Percentiles rank a stretch among this genome's conserved stretches.
Evolutionary conservation across 352 stramenopile genomes (phyloP).

Genomic region (Phytophthora agathidicida): DNA sequence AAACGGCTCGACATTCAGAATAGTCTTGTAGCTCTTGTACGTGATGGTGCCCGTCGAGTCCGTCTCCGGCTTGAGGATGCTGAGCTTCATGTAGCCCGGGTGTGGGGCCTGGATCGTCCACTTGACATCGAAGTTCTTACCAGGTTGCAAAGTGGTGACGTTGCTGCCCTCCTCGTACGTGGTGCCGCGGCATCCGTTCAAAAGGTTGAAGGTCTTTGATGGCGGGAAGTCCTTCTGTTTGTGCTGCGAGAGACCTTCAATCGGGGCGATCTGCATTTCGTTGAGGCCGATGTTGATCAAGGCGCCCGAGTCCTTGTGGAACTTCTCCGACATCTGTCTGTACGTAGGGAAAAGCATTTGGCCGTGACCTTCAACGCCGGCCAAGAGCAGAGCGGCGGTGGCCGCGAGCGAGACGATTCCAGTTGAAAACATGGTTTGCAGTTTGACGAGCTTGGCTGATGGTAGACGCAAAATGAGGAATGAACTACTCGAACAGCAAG

Average conservation of each 20-base stretch:
- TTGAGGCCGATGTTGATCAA: constrained; percentile 38
- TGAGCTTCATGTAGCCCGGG: constrained; percentile 55
- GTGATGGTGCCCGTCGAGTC: constrained; percentile 47
- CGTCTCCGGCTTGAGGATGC: constrained; percentile 52
- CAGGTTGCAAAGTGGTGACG: constrained; percentile 34
- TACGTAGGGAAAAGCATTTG: constrained; percentile 20
- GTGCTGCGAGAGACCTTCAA: constrained; percentile 33
- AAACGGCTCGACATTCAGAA: constrained; percentile 53
- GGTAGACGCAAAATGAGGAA: constrained; percentile 31
- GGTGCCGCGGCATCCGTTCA: constrained; percentile 45
- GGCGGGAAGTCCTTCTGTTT: constrained; percentile 37
- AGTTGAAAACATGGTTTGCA: constrained; percentile 34
- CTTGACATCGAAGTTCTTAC: constrained; percentile 34
- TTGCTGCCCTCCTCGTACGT: constrained; percentile 40
- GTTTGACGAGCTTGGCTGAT: constrained; percentile 15
- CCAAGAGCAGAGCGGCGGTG: constrained; percentile 19
- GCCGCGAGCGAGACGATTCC: constrained; percentile 10
- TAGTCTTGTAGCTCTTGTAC: constrained; percentile 41
- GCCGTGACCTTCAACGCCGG: constrained; percentile 26
- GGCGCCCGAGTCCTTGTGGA: constrained; percentile 30
- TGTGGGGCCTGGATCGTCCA: constrained; percentile 63
- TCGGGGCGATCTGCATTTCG: constrained; percentile 37
- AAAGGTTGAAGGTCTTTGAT: constrained; percentile 36
- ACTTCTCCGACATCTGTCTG: constrained; percentile 32
- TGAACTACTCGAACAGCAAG: constrained; percentile 26